phyloP scores from a whole-genome alignment of 2,329 filamentous ascomycete genomes.

The Talaromyces atroroseus region DNA sequence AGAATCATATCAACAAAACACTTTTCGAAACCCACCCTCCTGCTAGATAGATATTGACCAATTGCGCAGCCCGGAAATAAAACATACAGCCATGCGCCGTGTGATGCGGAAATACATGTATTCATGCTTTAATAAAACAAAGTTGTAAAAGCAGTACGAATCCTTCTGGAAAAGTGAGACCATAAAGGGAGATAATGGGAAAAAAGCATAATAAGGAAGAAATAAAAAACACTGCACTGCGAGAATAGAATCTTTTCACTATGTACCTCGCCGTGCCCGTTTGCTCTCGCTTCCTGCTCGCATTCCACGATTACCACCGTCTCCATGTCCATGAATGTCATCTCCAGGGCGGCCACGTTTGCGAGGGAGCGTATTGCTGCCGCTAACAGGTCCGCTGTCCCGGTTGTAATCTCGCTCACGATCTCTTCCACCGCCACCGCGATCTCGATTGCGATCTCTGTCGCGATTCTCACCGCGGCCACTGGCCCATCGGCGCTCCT shows the following conservation, averaged over 20 bases:
- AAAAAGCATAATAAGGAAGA: not conserved
- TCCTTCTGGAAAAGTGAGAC: not conserved
- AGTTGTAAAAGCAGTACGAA: not conserved
- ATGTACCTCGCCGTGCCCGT: conserved; percentile 35
- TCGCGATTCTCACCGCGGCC: conserved; percentile 32
- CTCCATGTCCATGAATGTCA: conserved; percentile 26
- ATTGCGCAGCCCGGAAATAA: not conserved
- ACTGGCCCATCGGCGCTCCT: conserved; percentile 30
- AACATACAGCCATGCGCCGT: conserved; percentile 1
- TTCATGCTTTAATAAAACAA: conserved; percentile 15
- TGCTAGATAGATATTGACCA: not conserved
- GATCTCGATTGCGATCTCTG: conserved; percentile 29
- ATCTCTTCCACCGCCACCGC: conserved; percentile 24
- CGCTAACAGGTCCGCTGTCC: conserved; percentile 30
- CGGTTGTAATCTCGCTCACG: conserved; percentile 30
- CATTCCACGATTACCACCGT: conserved; percentile 30
- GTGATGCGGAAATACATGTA: conserved; percentile 7
- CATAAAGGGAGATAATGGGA: not conserved
- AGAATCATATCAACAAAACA: not conserved
- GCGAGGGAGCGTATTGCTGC: conserved; percentile 24
- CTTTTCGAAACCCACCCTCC: not conserved
- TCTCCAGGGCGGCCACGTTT: conserved; percentile 35
- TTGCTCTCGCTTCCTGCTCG: conserved; percentile 39
- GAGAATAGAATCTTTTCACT: conserved; percentile 7
- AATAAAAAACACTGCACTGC: not conserved